phyloP scores from a whole-genome alignment of 108 stramenopile species.

The Cyclotella baltica region DNA sequence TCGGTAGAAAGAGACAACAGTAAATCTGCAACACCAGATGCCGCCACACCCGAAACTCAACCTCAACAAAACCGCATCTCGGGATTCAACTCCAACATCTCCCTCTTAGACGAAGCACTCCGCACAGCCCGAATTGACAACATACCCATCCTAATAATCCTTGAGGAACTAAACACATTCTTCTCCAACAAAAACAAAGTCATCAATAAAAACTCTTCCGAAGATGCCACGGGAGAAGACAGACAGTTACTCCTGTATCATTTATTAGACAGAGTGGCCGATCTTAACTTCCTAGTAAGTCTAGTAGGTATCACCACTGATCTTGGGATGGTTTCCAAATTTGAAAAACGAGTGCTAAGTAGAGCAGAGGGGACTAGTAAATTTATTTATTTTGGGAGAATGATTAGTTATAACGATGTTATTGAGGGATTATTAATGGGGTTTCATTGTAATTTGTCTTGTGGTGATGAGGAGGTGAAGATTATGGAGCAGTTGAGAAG shows the following conservation, averaged over 20 bases:
- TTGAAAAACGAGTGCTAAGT: constrained; percentile 86
- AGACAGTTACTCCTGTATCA: constrained; percentile 87
- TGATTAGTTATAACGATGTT: constrained; percentile 47
- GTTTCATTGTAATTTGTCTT: constrained; percentile 39
- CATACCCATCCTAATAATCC: constrained; percentile 80
- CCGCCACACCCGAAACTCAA: constrained; percentile 16
- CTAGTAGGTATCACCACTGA: constrained; percentile 76
- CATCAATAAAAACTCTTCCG: not conserved
- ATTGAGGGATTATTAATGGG: constrained; percentile 60
- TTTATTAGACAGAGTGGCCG: constrained; percentile 83
- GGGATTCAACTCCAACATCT: constrained; percentile 73
- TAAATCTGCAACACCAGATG: no score
- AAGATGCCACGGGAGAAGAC: constrained; percentile 18
- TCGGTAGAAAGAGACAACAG: no score
- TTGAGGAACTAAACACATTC: constrained; percentile 85
- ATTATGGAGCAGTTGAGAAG: constrained; percentile 39
- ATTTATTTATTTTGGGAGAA: constrained; percentile 63
- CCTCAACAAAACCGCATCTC: constrained; percentile 61
- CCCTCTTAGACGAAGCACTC: constrained; percentile 74
- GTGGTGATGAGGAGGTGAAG: constrained; percentile 1
- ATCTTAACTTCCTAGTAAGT: constrained; percentile 65
- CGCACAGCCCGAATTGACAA: constrained; percentile 71
- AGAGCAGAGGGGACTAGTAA: constrained; percentile 82
- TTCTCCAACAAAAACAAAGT: constrained; percentile 17
- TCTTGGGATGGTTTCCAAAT: constrained; percentile 46